These are phyloP conservation scores for Chlamydomonas sphaeroides DNA, from an alignment of 139 green algal species.

Conservation along the genomic window DNA sequence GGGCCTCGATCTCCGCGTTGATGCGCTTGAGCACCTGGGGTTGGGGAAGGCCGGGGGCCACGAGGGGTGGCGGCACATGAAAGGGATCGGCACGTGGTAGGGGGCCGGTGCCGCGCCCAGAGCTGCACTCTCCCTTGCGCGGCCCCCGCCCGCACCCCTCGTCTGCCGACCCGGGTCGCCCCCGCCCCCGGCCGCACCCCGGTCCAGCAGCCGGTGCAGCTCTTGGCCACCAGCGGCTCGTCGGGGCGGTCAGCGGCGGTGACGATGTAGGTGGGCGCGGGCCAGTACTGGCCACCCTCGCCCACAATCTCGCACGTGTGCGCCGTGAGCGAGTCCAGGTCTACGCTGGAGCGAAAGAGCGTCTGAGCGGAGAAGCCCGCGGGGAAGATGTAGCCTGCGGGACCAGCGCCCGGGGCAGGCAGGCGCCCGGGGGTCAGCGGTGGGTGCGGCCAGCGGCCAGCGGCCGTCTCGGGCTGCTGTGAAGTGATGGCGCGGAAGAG, in stretches of 20 bases:
- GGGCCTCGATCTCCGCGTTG: conserved; percentile 83
- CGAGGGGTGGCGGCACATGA: no score
- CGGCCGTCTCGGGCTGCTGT: no score
- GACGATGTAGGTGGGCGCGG: conserved; percentile 83
- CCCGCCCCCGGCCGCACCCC: conserved; percentile 52
- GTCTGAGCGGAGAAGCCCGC: conserved; percentile 83
- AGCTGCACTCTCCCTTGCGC: no score
- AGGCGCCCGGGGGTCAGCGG: not conserved
- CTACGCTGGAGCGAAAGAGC: conserved; percentile 75
- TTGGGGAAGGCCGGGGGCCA: no score
- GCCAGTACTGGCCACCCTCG: conserved; percentile 74
- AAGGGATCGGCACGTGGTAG: no score
- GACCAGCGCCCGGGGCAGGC: no score
- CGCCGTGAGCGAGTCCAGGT: conserved; percentile 68
- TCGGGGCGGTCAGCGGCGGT: conserved; percentile 81
- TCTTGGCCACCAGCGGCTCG: conserved; percentile 85
- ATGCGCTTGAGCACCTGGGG: conserved; percentile 87
- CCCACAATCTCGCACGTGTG: conserved; percentile 89
- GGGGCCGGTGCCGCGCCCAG: no score
- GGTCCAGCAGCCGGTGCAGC: conserved; percentile 92
- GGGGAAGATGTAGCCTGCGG: conserved; percentile 93
- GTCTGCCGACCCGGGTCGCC: not conserved
- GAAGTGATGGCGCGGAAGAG: no score
- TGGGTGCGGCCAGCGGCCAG: not conserved
- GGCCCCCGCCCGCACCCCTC: not conserved